phyloP scores from a whole-genome alignment of 2,329 filamentous ascomycete species.

The Sordariomycetes sp. region DNA sequence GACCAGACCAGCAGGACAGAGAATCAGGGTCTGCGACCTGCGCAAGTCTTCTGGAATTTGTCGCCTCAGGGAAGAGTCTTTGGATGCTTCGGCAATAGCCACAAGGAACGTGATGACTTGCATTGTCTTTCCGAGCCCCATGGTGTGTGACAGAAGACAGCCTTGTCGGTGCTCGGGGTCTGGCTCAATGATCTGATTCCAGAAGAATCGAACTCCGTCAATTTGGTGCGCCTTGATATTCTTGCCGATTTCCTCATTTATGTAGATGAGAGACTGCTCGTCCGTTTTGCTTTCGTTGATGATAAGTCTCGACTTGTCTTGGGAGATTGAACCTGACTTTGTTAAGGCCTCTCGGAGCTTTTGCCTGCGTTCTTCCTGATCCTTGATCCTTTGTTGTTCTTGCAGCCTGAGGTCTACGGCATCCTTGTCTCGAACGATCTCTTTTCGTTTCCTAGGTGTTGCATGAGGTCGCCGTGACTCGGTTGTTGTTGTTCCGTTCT shows the following conservation, averaged over 20 bases:
- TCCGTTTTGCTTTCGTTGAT: constrained; percentile 60
- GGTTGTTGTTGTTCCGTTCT: too few relatives aligned
- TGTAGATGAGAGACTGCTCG: constrained; percentile 49
- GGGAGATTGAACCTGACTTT: constrained; percentile 29
- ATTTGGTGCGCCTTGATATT: constrained; percentile 75
- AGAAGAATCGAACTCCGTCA: constrained; percentile 76
- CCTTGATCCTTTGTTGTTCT: constrained; percentile 41
- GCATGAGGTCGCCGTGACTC: too few relatives aligned
- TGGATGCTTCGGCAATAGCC: constrained; percentile 58
- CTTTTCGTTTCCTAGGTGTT: too few relatives aligned
- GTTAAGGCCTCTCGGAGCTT: constrained; percentile 37
- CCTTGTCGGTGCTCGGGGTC: constrained; percentile 54
- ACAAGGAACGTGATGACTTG: constrained; percentile 79
- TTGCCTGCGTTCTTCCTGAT: constrained; percentile 43
- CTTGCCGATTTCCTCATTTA: constrained; percentile 53
- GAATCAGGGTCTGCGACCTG: constrained; percentile 55
- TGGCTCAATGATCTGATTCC: constrained; percentile 64
- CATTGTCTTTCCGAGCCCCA: constrained; percentile 91
- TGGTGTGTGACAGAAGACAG: constrained; percentile 77
- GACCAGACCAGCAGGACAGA: constrained; percentile 68
- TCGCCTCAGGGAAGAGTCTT: constrained; percentile 41
- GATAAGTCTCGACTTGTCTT: constrained; percentile 42
- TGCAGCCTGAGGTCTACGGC: constrained; percentile 44
- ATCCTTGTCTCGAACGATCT: constrained; percentile 24
- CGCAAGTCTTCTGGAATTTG: constrained; percentile 63